Percentiles rank a stretch among this genome's conserved stretches.
Evolutionary conservation across 225 moss, liverwort and hornwort species (phyloP).

Genomic region (Bryum argenteum): DNA sequence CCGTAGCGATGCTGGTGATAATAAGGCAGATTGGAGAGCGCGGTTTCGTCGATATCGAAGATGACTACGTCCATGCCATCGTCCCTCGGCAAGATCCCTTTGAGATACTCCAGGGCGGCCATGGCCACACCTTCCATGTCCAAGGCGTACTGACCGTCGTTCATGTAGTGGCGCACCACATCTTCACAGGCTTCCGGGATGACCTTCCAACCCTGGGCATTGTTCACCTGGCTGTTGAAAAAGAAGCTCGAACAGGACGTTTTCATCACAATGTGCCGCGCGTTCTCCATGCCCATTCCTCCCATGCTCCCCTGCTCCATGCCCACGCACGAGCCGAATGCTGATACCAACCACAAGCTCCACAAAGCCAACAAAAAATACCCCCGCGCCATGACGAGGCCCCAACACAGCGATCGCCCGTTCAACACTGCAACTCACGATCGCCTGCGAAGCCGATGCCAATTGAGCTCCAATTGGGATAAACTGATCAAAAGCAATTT

Average conservation of each 20-base stretch:
- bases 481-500: too few species aligned
- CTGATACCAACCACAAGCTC: conserved; percentile 18
- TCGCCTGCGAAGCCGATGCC: too few species aligned
- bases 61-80: conserved; percentile 85
- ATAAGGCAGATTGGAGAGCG: conserved; percentile 88
- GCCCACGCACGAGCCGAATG: conserved; percentile 27
- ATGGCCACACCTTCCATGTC: conserved; percentile 51
- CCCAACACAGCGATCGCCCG: too few species aligned
- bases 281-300: conserved; percentile 37
- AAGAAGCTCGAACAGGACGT: conserved; percentile 60
- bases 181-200: conserved; percentile 71
- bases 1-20: conserved; percentile 79
- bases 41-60: conserved; percentile 92
- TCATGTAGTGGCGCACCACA: conserved; percentile 74
- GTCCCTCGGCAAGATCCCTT: conserved; percentile 33
- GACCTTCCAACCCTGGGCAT: conserved; percentile 75
- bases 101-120: conserved; percentile 42
- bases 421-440: too few species aligned
- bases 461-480: too few species aligned
- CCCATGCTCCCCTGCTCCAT: conserved; percentile 36
- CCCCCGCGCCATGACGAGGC: too few species aligned
- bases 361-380: conserved; percentile 33
- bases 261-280: conserved; percentile 48
- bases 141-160: conserved; percentile 78
- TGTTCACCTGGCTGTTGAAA: conserved; percentile 66